Percentiles rank a stretch among this genome's conserved stretches.
phyloP scores from a whole-genome alignment of 139 green algal genomes.

The Chlamydomonas sphaeroides region DNA sequence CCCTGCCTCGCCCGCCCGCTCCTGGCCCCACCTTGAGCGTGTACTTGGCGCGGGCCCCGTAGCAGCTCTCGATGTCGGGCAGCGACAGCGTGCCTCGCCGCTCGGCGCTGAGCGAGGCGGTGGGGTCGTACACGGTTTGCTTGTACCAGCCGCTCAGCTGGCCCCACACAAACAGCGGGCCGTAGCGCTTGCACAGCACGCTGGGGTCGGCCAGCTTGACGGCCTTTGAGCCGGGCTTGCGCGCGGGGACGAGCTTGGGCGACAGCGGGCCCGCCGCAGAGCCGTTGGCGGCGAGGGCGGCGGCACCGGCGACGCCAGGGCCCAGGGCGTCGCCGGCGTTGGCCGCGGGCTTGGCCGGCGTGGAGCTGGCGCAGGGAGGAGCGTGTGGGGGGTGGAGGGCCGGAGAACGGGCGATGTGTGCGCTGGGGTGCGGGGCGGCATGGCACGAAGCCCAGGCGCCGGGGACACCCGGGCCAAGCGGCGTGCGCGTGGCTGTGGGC shows the following conservation, averaged over 20 bases:
- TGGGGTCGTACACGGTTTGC: conserved; percentile 91
- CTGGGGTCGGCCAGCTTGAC: conserved; percentile 7
- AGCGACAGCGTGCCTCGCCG: conserved; percentile 84
- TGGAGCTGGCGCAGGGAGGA: too few relatives aligned
- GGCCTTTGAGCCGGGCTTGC: too few relatives aligned
- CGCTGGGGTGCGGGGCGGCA: too few relatives aligned
- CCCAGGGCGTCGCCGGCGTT: too few relatives aligned
- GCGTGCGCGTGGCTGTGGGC: too few relatives aligned
- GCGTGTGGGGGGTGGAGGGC: too few relatives aligned
- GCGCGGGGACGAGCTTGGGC: background rate
- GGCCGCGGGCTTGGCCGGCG: background rate
- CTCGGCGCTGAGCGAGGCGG: conserved; percentile 82
- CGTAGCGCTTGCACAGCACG: conserved; percentile 80
- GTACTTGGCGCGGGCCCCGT: conserved; percentile 57
- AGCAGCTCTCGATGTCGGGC: conserved; percentile 84
- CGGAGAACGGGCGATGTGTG: too few relatives aligned
- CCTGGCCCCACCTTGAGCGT: conserved; percentile 56
- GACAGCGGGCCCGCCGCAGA: background rate
- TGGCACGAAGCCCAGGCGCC: too few relatives aligned
- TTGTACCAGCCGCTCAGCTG: conserved; percentile 92
- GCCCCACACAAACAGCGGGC: conserved; percentile 84
- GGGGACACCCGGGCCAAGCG: too few relatives aligned
- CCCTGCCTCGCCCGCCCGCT: too few relatives aligned
- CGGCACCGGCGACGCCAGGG: too few relatives aligned
- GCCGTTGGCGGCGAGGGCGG: background rate